phyloP scores from a whole-genome alignment of 257 asterid genomes.

The Perilla frutescens region DNA sequence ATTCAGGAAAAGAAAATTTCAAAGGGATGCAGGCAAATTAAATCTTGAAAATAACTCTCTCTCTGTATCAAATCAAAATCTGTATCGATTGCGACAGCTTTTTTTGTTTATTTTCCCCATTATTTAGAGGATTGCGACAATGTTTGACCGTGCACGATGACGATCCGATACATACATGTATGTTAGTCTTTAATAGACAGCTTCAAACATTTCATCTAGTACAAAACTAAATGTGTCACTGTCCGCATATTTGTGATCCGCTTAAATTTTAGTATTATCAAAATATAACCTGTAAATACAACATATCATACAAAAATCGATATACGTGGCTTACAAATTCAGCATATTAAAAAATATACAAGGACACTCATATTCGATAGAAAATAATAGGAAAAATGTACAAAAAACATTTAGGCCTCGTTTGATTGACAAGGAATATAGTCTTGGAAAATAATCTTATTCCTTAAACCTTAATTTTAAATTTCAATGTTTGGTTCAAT shows the following conservation, averaged over 20 bases:
- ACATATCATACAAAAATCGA: too few species aligned
- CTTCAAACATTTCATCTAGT: neutral
- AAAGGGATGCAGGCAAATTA: neutral
- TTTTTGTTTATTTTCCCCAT: neutral
- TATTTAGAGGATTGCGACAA: neutral
- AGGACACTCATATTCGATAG: too few species aligned
- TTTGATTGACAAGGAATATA: too few species aligned
- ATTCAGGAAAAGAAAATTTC: neutral
- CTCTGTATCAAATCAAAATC: neutral
- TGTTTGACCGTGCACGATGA: slow-evolving; percentile 27
- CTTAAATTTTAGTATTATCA: neutral
- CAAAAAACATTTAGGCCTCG: too few species aligned
- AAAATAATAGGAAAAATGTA: too few species aligned
- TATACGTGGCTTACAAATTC: too few species aligned
- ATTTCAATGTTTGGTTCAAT: too few species aligned
- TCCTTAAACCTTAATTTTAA: too few species aligned
- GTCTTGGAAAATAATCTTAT: too few species aligned
- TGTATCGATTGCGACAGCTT: slow-evolving; percentile 23
- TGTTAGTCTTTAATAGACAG: neutral
- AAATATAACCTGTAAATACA: too few species aligned
- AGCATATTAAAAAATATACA: too few species aligned
- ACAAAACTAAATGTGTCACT: neutral
- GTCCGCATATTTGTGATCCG: neutral
- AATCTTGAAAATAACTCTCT: slow-evolving; percentile 6
- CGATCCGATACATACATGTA: neutral